These are phyloP conservation scores for Penicillium glabrum DNA, from an alignment of 2,329 filamentous ascomycete genomes.

Conservation along the genomic window DNA sequence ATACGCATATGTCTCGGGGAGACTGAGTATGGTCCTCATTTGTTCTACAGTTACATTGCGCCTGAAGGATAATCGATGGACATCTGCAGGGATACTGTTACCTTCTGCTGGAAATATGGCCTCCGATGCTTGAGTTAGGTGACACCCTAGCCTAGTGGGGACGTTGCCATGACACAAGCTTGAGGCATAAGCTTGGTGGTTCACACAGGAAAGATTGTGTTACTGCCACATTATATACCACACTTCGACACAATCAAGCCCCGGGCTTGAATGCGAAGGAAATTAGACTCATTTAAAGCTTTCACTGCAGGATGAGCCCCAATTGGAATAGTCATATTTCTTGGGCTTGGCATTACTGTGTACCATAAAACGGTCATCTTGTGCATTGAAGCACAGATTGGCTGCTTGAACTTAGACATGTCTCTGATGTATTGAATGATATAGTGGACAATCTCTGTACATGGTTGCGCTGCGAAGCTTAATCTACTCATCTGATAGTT, in stretches of 20 bases:
- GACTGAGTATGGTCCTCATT: neutral
- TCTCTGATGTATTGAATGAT: neutral
- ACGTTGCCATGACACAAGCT: neutral
- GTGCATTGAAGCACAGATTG: neutral
- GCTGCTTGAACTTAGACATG: neutral
- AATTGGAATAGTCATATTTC: conserved; percentile 6
- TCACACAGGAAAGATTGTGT: conserved; percentile 2
- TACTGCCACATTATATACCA: neutral
- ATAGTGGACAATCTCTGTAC: neutral
- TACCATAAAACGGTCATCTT: neutral
- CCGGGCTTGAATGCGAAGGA: neutral
- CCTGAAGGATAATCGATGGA: neutral
- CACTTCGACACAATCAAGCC: neutral
- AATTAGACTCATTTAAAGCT: conserved; percentile 1
- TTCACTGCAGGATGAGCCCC: neutral
- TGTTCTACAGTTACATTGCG: conserved; percentile 20
- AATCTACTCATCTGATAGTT: neutral
- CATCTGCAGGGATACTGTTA: conserved; percentile 4
- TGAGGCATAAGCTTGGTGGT: neutral
- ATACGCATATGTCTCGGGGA: conserved; percentile 10
- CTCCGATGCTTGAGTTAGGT: conserved; percentile 8
- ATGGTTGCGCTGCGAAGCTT: neutral
- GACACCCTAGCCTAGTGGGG: conserved; percentile 1
- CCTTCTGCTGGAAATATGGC: conserved; percentile 4
- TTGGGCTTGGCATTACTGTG: neutral